Evolutionary conservation across 1,284 basidiomycete genomes (phyloP).

Genomic region (Schizophyllum commune): DNA sequence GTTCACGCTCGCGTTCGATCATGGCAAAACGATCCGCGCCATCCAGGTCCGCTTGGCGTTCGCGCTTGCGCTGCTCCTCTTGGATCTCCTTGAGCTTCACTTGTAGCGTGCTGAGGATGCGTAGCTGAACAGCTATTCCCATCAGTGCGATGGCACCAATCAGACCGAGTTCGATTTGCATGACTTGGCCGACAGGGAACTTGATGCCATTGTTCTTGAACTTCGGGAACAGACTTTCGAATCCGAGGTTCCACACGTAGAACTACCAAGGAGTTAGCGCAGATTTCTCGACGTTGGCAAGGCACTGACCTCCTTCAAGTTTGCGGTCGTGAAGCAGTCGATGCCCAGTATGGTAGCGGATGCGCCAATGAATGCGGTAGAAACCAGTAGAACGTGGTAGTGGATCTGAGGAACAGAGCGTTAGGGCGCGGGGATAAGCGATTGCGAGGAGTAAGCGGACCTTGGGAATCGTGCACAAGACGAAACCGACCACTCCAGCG

Average conservation of each 20-base stretch:
- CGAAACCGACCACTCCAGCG: conserved; percentile 50
- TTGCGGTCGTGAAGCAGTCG: conserved; percentile 88
- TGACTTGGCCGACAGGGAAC: conserved; percentile 82
- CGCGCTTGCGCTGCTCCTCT: conserved; percentile 65
- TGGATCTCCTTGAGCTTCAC: conserved; percentile 73
- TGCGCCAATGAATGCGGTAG: conserved; percentile 86
- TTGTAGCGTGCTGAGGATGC: conserved; percentile 74
- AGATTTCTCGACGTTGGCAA: conserved; percentile 6
- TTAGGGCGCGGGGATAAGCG: conserved; percentile 12
- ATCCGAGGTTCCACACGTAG: conserved; percentile 92
- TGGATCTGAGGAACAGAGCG: conserved; percentile 42
- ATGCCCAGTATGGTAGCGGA: conserved; percentile 89
- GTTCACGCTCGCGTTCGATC: conserved; percentile 64
- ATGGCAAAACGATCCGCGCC: conserved; percentile 68
- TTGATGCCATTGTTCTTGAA: conserved; percentile 58
- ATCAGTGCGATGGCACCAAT: conserved; percentile 75
- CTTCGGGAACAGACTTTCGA: conserved; percentile 70
- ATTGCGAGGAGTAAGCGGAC: conserved; percentile 18
- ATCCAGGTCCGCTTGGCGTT: conserved; percentile 68
- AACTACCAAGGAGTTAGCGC: conserved; percentile 43
- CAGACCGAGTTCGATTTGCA: conserved; percentile 91
- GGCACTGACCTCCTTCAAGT: conserved; percentile 75
- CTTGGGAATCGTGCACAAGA: conserved; percentile 58
- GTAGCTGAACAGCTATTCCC: conserved; percentile 87
- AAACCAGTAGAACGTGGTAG: conserved; percentile 72